Evolutionary conservation across 768 basidiomycete species (phyloP).

Genomic region (Pisolithus microcarpus): DNA sequence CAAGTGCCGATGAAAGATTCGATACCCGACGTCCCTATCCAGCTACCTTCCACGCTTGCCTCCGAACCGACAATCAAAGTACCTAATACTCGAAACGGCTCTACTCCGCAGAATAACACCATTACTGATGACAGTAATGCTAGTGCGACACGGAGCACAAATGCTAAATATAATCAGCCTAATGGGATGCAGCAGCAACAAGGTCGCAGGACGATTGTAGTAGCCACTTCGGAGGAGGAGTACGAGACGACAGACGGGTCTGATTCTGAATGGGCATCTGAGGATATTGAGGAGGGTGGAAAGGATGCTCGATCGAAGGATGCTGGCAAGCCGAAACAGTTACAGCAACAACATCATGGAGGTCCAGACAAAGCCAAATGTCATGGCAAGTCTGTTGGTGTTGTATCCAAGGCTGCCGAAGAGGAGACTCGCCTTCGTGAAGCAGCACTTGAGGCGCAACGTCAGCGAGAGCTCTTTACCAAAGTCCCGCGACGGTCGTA

Average conservation of each 20-base stretch:
- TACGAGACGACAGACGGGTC: conserved; percentile 50
- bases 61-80: background rate
- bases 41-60: background rate
- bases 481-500: conserved; percentile 66
- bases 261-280: conserved; percentile 58
- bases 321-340: background rate
- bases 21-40: background rate
- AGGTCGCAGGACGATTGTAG: conserved; percentile 38
- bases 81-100: background rate
- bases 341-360: background rate
- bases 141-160: conserved; percentile 8
- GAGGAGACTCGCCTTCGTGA: conserved; percentile 33
- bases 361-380: background rate
- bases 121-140: conserved; percentile 2
- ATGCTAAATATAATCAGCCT: conserved; percentile 6
- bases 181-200: conserved; percentile 23
- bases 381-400: background rate
- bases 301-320: background rate
- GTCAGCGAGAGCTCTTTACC: conserved; percentile 60
- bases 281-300: conserved; percentile 32
- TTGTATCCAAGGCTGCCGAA: conserved; percentile 18
- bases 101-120: background rate
- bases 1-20: background rate
- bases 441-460: conserved; percentile 57
- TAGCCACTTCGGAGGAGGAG: conserved; percentile 39